Base-by-base conservation (phyloP, 495 filamentous ascomycete genomes). In the Aspergillus coremiiformis region DNA sequence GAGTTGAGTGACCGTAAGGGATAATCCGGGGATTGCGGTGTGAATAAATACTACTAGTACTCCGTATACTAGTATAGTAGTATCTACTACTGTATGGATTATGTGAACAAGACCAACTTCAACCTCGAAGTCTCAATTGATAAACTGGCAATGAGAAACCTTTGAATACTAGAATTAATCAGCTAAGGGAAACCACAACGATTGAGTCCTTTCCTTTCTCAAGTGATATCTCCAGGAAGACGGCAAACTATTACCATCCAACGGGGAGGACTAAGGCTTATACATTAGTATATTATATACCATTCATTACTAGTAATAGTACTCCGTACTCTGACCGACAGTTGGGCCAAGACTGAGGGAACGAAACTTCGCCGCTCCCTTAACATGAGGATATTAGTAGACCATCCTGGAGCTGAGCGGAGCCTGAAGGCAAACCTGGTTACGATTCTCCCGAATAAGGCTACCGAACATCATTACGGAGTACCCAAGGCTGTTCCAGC, bases 391-490 rank as follows among this genome's bases (percentile, higher is more conserved):
- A n/a, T n/a, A n/a, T n/a, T n/a, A n/a, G n/a, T 8, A 49, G 24
- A 44, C 24, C 37, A 52, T 43, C 45, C 52, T 58, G 49, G 55
- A 52, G 51, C 49, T 56, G 55, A 51, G 47, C 45, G 57, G 46
- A 56, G 53, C 15, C 39, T 39, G 32, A 33, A 49, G 51, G 27
- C 52, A 39, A 43, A 17, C 49, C 27, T 35, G 35, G 24, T 58
- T 54, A 55, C 47, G 53, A 39, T 61, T 57, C 52, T 64, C 58
- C 61, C 61, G 61, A 64, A 24, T n/a, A 41, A 49, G 14, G 33
- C 61, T 64, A 51, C 61, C 61, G 61, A 59, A 41, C 43, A 37
- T 3, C 5, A 24, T 47, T 42, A n/a, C n/a, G n/a, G n/a, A n/a
- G n/a, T n/a, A n/a, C n/a, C n/a, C n/a, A n/a, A n/a, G n/a, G n/a